A percentile compares a stretch with the other conserved stretches of the same genome.
phyloP scores from a whole-genome alignment of 202 grass and related monocot genomes.

The Panicum virgatum region DNA sequence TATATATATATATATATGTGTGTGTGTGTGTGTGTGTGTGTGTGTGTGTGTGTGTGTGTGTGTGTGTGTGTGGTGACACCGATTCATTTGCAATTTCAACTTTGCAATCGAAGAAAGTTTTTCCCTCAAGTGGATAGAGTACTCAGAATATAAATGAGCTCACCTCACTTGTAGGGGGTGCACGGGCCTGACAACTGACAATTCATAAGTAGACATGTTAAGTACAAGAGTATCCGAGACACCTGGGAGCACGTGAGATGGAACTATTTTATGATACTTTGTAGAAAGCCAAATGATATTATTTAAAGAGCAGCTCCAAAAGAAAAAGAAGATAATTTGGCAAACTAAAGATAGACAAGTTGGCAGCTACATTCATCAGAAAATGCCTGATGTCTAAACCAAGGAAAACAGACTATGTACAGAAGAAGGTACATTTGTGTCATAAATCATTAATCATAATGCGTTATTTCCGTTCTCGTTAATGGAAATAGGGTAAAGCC shows the following conservation, averaged over 20 bases:
- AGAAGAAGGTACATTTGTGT: constrained; percentile 9
- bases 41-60: no score
- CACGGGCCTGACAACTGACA: constrained; percentile 68
- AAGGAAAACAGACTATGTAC: neutral
- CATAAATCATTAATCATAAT: constrained; percentile 22
- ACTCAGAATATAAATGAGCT: constrained; percentile 18
- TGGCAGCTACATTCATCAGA: constrained; percentile 17
- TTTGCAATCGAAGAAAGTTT: neutral
- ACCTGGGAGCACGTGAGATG: constrained; percentile 45
- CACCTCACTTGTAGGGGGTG: constrained; percentile 75
- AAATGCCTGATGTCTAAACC: neutral
- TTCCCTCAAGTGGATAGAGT: neutral
- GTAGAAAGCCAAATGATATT: constrained; percentile 5
- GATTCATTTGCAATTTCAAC: constrained; percentile 24
- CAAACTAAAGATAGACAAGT: neutral
- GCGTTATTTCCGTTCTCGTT: no score
- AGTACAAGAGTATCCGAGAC: constrained; percentile 71
- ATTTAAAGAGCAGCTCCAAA: neutral
- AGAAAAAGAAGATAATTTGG: neutral
- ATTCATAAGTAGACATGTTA: constrained; percentile 70
- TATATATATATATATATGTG: no score
- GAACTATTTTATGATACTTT: neutral
- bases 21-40: no score
- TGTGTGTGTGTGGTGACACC: neutral
- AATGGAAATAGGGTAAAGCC: no score